Percentiles rank a stretch among this genome's conserved stretches.
Evolutionary conservation across 345 rosid genomes (phyloP).

Genomic region (Combretum micranthum): DNA sequence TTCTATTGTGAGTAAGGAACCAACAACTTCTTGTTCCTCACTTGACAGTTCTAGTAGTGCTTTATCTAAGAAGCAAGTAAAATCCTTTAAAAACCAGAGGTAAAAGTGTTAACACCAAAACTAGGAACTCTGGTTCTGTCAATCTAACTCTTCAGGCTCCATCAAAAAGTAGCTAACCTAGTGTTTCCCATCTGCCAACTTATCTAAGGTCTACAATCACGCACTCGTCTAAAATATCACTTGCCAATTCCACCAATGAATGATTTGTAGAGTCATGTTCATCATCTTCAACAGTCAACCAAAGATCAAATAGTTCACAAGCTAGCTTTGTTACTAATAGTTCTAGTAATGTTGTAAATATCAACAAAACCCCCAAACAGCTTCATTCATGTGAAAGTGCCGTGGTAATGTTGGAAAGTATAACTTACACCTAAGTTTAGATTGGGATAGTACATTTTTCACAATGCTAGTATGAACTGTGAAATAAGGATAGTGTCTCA

Average conservation of each 20-base stretch:
- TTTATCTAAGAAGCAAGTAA: conserved; percentile 38
- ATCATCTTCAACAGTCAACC: conserved; percentile 48
- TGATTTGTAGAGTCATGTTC: conserved; percentile 58
- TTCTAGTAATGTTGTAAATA: conserved; percentile 23
- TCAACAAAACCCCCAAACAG: conserved; percentile 26
- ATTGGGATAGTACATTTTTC: conserved; percentile 95
- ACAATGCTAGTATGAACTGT: conserved; percentile 57
- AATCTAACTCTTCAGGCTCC: conserved; percentile 27
- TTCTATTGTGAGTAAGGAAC: conserved; percentile 43
- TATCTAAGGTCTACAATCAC: conserved; percentile 36
- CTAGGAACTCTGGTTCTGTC: conserved; percentile 23
- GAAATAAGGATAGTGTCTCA: neutral
- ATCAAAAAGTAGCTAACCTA: conserved; percentile 30
- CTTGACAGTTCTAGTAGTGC: conserved; percentile 54
- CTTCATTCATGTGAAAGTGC: conserved; percentile 30
- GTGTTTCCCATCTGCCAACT: conserved; percentile 28
- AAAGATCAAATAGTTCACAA: conserved; percentile 32
- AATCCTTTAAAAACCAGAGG: conserved; percentile 25
- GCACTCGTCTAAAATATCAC: conserved; percentile 42
- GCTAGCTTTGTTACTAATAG: conserved; percentile 28
- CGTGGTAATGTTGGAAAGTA: conserved; percentile 38
- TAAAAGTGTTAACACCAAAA: conserved; percentile 30
- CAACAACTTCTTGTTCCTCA: conserved; percentile 56
- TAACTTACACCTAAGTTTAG: conserved; percentile 80
- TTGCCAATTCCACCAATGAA: conserved; percentile 73